A percentile compares a stretch with the other conserved stretches of the same genome.
phyloP scores from a whole-genome alignment of 768 basidiomycete genomes.

The Kwoniella newhampshirensis region DNA sequence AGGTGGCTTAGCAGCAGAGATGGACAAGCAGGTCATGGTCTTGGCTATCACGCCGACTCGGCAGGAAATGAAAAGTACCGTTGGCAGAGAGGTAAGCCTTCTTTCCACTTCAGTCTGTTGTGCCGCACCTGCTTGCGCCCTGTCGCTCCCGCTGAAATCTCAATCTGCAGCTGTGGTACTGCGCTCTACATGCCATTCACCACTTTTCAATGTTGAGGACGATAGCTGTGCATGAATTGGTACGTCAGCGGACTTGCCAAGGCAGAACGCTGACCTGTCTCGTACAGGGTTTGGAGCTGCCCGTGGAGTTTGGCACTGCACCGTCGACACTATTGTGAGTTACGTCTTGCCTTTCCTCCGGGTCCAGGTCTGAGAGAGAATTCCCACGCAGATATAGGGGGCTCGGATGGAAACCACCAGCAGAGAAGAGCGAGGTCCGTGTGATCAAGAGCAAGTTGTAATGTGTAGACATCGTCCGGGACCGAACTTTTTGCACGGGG shows the following conservation, averaged over 20 bases:
- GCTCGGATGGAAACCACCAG: conserved; percentile 23
- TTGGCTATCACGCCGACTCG: conserved; percentile 43
- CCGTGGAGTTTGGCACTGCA: conserved; percentile 45
- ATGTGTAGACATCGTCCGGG: too few species aligned
- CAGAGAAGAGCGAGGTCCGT: conserved; percentile 21
- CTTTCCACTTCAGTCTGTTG: neutral
- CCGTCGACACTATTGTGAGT: conserved; percentile 46
- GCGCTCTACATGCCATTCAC: conserved; percentile 46
- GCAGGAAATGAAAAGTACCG: conserved; percentile 35
- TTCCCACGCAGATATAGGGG: conserved; percentile 30
- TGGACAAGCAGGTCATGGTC: conserved; percentile 31
- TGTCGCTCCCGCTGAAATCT: too few species aligned
- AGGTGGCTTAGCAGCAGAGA: conserved; percentile 24
- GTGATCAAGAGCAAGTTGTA: conserved; percentile 33
- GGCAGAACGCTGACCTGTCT: neutral
- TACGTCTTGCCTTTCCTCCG: too few species aligned
- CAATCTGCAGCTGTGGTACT: conserved; percentile 43
- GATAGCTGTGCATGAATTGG: conserved; percentile 47
- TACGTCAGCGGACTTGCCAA: conserved; percentile 5
- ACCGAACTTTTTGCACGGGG: too few species aligned
- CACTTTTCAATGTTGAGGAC: conserved; percentile 50
- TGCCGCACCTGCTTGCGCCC: neutral
- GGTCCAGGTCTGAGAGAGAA: too few species aligned
- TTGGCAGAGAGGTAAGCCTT: conserved; percentile 43
- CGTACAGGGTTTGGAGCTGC: conserved; percentile 35